Base-by-base conservation (phyloP, 768 basidiomycete genomes). In the Filobasidium floriforme region DNA sequence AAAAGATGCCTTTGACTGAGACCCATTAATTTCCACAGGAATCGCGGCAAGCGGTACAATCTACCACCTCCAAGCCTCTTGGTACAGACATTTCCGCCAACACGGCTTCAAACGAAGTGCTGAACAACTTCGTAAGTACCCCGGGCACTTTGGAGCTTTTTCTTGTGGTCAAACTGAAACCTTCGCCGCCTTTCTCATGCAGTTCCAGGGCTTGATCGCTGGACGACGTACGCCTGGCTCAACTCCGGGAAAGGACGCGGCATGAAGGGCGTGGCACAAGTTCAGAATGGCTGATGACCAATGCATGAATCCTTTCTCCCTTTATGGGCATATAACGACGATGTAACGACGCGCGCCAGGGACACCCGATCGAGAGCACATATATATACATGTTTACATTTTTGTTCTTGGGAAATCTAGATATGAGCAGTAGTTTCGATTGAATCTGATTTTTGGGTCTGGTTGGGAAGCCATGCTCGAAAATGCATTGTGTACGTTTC, bases 121-220 rank as follows among this genome's bases (percentile, higher is more conserved):
- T 77, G 59, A 74, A 76, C 66, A 76, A 76, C 59, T 77, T 77
- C 49, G 75, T 76, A 41, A 67, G 75, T 71, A 19, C n/a, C 24
- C 19, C 18, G 55, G 55, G 14, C 19, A n/a, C 18, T 26, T 7
- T 22, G 11, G 1, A 7, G 41, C 46, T 3, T 37, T 37, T 37
- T 9, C 4, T 37, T 37, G 22, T 15, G 32, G 14, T 6, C 46
- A n/a, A 18, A 7, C 37, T 11, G 7, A 10, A 28, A n/a, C 32
- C 7, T 32, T 41, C 15, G n/a, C 60, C 61, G 22, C 9, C 43
- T 19, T 40, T 22, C 0, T 11, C 29, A 0, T 22, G 26, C 52
- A 68, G 67, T 68, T 68, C 60, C 67, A 68, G 61, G 67, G 67
- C 6, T 60, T 68, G 15, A 68, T 68, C 22, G 67, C 67, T 9